phyloP scores from a whole-genome alignment of 306 rosid genomes.

The Quercus variabilis region DNA sequence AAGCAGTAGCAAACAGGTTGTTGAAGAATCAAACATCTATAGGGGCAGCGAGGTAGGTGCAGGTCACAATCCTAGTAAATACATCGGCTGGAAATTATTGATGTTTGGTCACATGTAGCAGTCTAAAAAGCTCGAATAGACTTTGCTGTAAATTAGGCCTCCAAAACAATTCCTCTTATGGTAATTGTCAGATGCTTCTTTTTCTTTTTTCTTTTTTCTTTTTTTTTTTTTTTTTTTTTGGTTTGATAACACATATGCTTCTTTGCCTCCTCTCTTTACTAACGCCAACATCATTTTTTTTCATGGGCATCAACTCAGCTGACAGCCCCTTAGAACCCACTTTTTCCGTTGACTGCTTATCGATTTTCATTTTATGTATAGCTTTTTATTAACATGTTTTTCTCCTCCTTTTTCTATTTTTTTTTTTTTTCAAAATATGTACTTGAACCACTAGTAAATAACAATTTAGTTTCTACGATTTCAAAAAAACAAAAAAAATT shows the following conservation, averaged over 20 bases:
- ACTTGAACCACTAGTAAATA: no score
- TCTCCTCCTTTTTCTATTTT: not conserved
- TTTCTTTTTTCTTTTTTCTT: no score
- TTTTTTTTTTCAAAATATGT: not conserved
- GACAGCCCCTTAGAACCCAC: not conserved
- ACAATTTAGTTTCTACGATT: not conserved
- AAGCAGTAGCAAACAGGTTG: not conserved
- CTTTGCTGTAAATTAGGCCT: not conserved
- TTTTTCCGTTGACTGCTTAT: not conserved
- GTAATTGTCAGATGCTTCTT: not conserved
- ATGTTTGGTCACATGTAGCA: conserved; percentile 26
- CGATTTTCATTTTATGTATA: not conserved
- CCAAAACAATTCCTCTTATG: not conserved
- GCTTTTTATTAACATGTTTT: no score
- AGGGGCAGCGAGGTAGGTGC: not conserved
- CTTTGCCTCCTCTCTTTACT: not conserved
- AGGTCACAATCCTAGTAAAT: not conserved
- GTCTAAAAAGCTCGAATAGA: not conserved
- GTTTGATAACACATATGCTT: not conserved
- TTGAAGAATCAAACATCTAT: not conserved
- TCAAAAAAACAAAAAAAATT: not conserved
- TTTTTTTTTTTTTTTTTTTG: no score
- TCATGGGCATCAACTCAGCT: no score
- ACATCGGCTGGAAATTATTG: not conserved
- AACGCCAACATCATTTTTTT: not conserved